Evolutionary conservation across 805 yeast species (phyloP), one percentile per base, ranked within the genome.

Genomic region (Candida sanyiensis): DNA sequence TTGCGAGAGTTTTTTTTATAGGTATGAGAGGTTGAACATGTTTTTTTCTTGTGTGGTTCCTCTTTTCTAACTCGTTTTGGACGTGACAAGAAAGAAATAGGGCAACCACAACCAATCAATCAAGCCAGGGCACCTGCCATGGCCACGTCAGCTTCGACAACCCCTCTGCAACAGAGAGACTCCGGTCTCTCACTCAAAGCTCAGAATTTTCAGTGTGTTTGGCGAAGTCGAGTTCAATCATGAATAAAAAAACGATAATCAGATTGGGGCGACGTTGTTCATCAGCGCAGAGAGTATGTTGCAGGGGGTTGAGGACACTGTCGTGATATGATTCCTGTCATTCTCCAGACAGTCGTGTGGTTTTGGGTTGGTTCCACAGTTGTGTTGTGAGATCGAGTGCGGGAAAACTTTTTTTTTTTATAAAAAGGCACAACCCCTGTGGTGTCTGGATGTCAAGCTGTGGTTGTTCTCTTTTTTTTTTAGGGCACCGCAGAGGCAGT

Each of bases 131-230:
- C 32, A 17, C 19, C 32, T 28, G 32, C 32, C 32, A 20, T 18
- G 18, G 32, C 32, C 16, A 28, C 22, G 32, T 18, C 32, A 28
- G 32, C 18, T 17, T 28, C 32, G n/a, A 10, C 22, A 16, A 16
- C 20, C 12, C 8, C 12, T 21, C 11, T 20, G 15, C 15, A 28
- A 28, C 6, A 18, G 17, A 5, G 17, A 18, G 16, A 22, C 16
- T 25, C 16, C 31, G 17, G 28, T 13, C 12, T 2, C 19, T 13
- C 28, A 7, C 11, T 3, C 32, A 8, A 36, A 31, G 20, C 45
- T 54, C 58, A 54, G 58, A 54, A 52, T 52, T 54, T 52, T 52
- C 57, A 52, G 58, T 47, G 48, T 52, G 58, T 54, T 54, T 54
- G 58, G 58, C 57, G 40, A 42, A 45, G 47, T 45, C 57, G 55